Evolutionary conservation across 2,329 filamentous ascomycete genomes (phyloP).

Genomic region (Ascochyta lentis): DNA sequence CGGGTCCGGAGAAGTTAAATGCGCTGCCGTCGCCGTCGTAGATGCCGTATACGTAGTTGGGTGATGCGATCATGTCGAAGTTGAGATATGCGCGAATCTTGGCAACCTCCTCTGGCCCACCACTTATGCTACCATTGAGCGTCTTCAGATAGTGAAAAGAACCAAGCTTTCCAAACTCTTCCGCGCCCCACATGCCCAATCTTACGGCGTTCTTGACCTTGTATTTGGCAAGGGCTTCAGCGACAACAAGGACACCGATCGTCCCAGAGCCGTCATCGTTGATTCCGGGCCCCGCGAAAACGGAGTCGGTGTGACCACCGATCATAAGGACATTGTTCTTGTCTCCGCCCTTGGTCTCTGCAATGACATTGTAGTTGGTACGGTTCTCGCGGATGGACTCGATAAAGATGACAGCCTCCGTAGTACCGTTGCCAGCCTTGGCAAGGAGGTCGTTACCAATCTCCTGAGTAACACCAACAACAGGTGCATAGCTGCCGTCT

Average conservation of each 20-base stretch:
- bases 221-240: slow-evolving; percentile 49
- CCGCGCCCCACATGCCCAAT: slow-evolving; percentile 51
- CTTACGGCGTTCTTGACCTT: slow-evolving; percentile 50
- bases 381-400: slow-evolving; percentile 55
- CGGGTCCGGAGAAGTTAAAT: slow-evolving; percentile 48
- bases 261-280: slow-evolving; percentile 51
- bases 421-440: slow-evolving; percentile 56
- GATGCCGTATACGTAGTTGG: slow-evolving; percentile 50
- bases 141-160: slow-evolving; percentile 48
- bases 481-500: slow-evolving; percentile 64
- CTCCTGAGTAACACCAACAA: slow-evolving; percentile 68
- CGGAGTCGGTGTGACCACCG: slow-evolving; percentile 49
- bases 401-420: slow-evolving; percentile 47
- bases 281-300: slow-evolving; percentile 48
- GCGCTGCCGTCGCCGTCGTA: slow-evolving; percentile 49
- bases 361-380: slow-evolving; percentile 52
- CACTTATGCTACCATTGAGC: slow-evolving; percentile 42
- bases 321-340: slow-evolving; percentile 45
- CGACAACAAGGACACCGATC: slow-evolving; percentile 47
- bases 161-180: slow-evolving; percentile 51
- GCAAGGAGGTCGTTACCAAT: slow-evolving; percentile 64
- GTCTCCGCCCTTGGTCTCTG: slow-evolving; percentile 48
- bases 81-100: slow-evolving; percentile 53
- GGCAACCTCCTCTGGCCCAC: slow-evolving; percentile 38
- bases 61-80: slow-evolving; percentile 53